Percentiles rank a stretch among this genome's conserved stretches.
These are phyloP conservation scores for Diversispora eburnea DNA, from an alignment of 192 early-diverging fungal genomes.

Conservation along the genomic window DNA sequence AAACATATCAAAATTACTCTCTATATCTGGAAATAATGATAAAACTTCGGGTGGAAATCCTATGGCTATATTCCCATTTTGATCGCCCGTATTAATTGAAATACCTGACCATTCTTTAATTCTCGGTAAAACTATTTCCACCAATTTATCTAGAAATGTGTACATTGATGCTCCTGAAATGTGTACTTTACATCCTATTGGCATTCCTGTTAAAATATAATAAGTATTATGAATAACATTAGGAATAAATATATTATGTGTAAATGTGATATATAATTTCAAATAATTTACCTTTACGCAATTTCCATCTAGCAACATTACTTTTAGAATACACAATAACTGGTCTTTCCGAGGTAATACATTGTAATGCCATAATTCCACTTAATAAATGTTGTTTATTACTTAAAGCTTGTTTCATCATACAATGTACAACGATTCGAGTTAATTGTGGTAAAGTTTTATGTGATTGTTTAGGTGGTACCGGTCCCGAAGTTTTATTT, in stretches of 20 bases:
- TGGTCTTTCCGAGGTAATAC: conserved; percentile 77
- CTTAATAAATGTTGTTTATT: conserved; percentile 89
- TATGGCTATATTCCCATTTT: conserved; percentile 78
- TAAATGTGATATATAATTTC: neutral
- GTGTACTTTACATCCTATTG: conserved; percentile 78
- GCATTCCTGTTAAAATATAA: conserved; percentile 58
- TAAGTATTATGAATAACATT: neutral
- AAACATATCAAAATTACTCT: conserved; percentile 91
- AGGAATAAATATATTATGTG: no score
- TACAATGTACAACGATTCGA: conserved; percentile 79
- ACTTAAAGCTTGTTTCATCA: conserved; percentile 77
- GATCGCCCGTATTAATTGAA: conserved; percentile 68
- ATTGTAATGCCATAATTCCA: conserved; percentile 88
- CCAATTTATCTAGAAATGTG: conserved; percentile 90
- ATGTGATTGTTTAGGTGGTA: conserved; percentile 55
- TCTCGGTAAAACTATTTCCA: conserved; percentile 91
- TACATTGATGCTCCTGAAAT: conserved; percentile 85
- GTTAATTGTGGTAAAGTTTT: conserved; percentile 64
- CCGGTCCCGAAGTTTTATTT: conserved; percentile 50
- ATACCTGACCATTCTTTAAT: conserved; percentile 89
- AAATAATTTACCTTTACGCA: conserved; percentile 62
- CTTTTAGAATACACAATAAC: conserved; percentile 77
- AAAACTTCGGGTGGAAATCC: conserved; percentile 80
- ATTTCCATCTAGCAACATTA: conserved; percentile 78
- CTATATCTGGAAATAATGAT: conserved; percentile 95